phyloP scores from a whole-genome alignment of 73 alveolate genomes.

The Symbiodinium pilosum region DNA sequence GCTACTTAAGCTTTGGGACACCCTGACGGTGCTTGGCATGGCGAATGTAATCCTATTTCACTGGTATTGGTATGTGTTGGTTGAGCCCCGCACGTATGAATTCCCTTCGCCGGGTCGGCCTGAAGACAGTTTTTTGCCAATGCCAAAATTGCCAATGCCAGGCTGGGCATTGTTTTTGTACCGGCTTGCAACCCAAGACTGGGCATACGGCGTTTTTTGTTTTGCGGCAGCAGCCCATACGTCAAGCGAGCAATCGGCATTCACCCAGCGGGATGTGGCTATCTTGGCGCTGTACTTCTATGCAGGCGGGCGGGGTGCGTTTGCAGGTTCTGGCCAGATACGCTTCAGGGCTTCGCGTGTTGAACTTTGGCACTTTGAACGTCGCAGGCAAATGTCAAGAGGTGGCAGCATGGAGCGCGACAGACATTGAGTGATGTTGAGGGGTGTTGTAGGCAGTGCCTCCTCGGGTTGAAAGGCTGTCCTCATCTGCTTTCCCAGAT shows the following conservation, averaged over 20 bases:
- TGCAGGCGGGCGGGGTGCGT: conserved; percentile 72
- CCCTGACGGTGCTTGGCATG: conserved; percentile 50
- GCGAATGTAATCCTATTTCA: conserved; percentile 38
- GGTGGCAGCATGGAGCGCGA: too few species aligned
- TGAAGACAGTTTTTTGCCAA: background rate
- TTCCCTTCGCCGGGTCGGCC: background rate
- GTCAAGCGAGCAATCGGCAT: background rate
- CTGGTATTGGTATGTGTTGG: conserved; percentile 78
- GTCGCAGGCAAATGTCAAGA: too few species aligned
- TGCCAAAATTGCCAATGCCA: conserved; percentile 35
- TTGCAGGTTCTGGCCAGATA: too few species aligned
- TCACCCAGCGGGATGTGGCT: conserved; percentile 59
- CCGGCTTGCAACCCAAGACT: conserved; percentile 76
- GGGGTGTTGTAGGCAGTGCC: too few species aligned
- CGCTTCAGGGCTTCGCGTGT: too few species aligned
- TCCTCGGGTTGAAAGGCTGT: too few species aligned
- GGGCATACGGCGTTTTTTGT: conserved; percentile 79
- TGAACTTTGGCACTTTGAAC: too few species aligned
- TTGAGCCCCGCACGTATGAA: conserved; percentile 49
- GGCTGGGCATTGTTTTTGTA: conserved; percentile 28
- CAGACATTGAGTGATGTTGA: too few species aligned
- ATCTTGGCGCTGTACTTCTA: conserved; percentile 50
- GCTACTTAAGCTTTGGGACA: conserved; percentile 32
- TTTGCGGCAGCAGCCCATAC: conserved; percentile 48
- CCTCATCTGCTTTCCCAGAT: too few species aligned